Conservation (phyloP, 2,329 filamentous ascomycete genomes). For the Paraphaeosphaeria sporulosa region DNA sequence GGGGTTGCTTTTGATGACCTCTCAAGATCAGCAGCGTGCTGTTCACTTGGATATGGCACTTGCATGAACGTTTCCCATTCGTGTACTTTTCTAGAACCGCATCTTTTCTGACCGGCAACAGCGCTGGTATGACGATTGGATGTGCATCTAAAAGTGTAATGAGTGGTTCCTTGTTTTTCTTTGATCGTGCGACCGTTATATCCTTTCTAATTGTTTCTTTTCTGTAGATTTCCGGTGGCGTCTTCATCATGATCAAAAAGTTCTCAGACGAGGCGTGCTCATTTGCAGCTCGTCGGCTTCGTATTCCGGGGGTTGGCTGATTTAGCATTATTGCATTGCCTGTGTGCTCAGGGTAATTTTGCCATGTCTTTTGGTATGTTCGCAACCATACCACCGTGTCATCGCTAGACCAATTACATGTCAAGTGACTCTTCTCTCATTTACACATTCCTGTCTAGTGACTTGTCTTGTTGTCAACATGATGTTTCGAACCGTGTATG, state of each 20-base stretch:
- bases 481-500: neutral
- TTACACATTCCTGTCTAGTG: neutral
- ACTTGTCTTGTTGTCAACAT: neutral
- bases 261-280: conserved; percentile 2
- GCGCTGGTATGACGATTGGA: conserved; percentile 41
- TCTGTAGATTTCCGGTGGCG: conserved; percentile 24
- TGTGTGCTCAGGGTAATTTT: neutral
- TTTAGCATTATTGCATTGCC: neutral
- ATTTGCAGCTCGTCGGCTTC: conserved; percentile 8
- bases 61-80: conserved; percentile 29
- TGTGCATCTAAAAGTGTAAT: conserved; percentile 46
- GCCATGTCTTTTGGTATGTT: neutral
- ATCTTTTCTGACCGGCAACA: conserved; percentile 33
- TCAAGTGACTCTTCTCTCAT: conserved; percentile 4
- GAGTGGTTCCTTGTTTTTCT: conserved; percentile 26
- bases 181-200: conserved; percentile 32
- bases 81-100: conserved; percentile 38
- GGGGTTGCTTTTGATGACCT: conserved; percentile 23
- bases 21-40: conserved; percentile 23
- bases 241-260: conserved; percentile 7
- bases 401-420: conserved; percentile 4
- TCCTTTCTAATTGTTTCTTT: conserved; percentile 20
- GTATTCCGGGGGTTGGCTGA: neutral
- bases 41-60: conserved; percentile 32
- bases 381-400: neutral